Evolutionary conservation across 805 yeast species (phyloP).

Genomic region (Sugiyamaella lignohabitans): DNA sequence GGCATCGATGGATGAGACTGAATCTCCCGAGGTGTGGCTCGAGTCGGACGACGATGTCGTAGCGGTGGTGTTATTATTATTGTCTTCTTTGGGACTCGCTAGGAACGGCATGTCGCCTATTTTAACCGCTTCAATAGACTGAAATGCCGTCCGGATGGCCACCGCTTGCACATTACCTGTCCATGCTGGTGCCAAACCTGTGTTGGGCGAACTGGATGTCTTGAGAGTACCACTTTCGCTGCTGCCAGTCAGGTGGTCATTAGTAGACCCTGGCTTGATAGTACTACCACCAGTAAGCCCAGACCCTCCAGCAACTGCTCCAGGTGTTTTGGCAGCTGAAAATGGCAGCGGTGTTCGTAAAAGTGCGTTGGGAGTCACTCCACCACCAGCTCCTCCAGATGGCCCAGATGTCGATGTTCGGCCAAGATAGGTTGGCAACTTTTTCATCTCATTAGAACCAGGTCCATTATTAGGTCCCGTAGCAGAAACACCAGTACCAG

Average conservation of each 20-base stretch:
- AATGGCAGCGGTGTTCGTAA: constrained; percentile 21
- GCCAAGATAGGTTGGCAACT: neutral
- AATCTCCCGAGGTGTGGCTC: neutral
- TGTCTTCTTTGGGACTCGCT: constrained; percentile 26
- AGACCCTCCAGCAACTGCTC: constrained; percentile 2
- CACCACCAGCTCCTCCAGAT: constrained; percentile 5
- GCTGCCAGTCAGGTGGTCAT: neutral
- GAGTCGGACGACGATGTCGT: neutral
- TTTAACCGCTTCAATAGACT: constrained; percentile 27
- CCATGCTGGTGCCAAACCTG: constrained; percentile 17
- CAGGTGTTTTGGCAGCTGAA: constrained; percentile 20
- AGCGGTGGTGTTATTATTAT: too few species aligned
- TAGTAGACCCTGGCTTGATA: neutral
- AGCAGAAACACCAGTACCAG: neutral
- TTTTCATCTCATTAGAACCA: constrained; percentile 2
- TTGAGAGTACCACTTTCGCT: constrained; percentile 2
- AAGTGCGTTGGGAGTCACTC: constrained; percentile 21
- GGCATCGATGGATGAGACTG: neutral
- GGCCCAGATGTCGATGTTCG: neutral
- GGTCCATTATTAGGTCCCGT: constrained; percentile 1
- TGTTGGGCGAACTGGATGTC: neutral
- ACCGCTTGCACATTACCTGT: constrained; percentile 29
- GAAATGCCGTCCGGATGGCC: constrained; percentile 31
- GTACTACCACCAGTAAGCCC: neutral
- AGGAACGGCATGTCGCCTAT: constrained; percentile 25